Base-by-base conservation (phyloP, 176 grass and related monocot genomes). In the Ampelocalamus luodianensis region DNA sequence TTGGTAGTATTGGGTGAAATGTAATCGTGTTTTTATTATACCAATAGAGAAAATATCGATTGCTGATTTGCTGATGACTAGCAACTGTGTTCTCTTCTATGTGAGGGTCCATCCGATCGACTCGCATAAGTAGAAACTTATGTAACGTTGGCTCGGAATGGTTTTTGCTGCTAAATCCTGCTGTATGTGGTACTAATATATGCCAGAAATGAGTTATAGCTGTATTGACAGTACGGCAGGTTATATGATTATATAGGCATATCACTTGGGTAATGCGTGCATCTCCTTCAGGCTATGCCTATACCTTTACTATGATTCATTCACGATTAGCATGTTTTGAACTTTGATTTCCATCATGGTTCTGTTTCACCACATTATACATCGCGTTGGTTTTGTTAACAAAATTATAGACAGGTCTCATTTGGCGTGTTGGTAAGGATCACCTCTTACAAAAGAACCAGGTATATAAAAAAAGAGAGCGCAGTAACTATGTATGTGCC, bases 1-100 rank as follows among this genome's bases (percentile, higher is more conserved):
- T 85, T 64, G 59, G 62, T 23, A 66, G 37, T 56, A 65, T 85
- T 85, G 72, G 61, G 48, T 85, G 82, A 85, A 77, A 85, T 85
- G 72, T 77, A 68, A 77, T 56, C 22, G 10, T 9, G 15, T 68
- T 34, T 55, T 68, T 22, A 63, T 68, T 39, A 26, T 76, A 76
- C 61, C 46, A 67, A 67, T 67, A 56, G 49, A 65, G 46, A 32
- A 76, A 76, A 39, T 54, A 42, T 65, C 20, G 13, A 29, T 46
- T 74, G 60, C n/a, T 60, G 66, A 44, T 70, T 82, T 7, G 16
- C 79, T 71, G n/a, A 62, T 83, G 51, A 10, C 16, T 14, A 26
- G 38, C 29, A 56, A 29, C 34, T 44, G 60, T 76, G 46, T 67
- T 67, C 8, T 63, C 81, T 36, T 62, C 6, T 43, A 13, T 75